These are phyloP conservation scores for Macadamia integrifolia DNA, from an alignment of 164 flowering plant species.

Conservation along the genomic window DNA sequence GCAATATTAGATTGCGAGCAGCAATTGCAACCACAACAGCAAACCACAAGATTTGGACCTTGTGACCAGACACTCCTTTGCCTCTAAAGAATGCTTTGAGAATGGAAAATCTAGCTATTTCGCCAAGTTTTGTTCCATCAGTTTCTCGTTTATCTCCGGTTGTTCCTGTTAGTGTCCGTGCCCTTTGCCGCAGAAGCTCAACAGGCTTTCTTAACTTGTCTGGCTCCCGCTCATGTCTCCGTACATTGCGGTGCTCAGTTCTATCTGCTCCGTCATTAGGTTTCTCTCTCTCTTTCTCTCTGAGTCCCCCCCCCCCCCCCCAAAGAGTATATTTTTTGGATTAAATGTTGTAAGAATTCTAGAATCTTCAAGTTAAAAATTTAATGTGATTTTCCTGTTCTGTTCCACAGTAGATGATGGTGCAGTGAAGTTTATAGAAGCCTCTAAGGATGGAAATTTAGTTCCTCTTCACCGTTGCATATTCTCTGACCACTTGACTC, in stretches of 20 bases:
- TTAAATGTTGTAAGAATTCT: neutral
- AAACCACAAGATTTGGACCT: no score
- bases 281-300: neutral
- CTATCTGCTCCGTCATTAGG: slow-evolving; percentile 7
- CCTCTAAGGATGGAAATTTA: slow-evolving; percentile 56
- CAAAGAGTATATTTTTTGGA: neutral
- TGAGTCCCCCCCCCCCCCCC: no score
- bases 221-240: slow-evolving; percentile 1
- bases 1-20: no score
- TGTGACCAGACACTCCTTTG: no score
- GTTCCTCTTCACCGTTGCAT: slow-evolving; percentile 60
- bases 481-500: slow-evolving; percentile 84
- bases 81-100: neutral
- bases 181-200: neutral
- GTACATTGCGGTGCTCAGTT: slow-evolving; percentile 12
- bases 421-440: slow-evolving; percentile 44
- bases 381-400: neutral
- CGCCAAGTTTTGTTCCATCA: slow-evolving; percentile 4
- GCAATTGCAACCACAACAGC: no score
- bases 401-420: slow-evolving; percentile 22
- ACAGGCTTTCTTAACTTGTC: neutral
- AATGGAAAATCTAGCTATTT: slow-evolving; percentile 12
- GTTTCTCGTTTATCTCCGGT: neutral
- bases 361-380: neutral
- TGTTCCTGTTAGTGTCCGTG: neutral